A percentile compares a stretch with the other conserved stretches of the same genome.
These are phyloP conservation scores for Hordeum pubiflorum DNA, from an alignment of 202 grass and related monocot genomes.

Conservation along the genomic window DNA sequence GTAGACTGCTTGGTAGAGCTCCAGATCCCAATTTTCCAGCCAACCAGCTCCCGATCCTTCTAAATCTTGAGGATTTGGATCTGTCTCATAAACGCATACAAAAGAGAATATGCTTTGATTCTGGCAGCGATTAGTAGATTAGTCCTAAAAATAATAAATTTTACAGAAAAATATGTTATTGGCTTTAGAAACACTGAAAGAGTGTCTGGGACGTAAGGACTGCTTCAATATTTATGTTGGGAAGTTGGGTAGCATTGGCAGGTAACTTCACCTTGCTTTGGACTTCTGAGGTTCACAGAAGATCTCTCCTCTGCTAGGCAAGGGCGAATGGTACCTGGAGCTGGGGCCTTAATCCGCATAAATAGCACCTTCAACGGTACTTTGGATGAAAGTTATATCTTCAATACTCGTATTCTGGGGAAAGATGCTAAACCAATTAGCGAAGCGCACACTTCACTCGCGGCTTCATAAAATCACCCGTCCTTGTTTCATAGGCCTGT, in stretches of 20 bases:
- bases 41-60: background rate
- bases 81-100: background rate
- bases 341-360: background rate
- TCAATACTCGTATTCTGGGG: background rate
- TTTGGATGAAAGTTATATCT: background rate
- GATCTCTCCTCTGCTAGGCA: background rate
- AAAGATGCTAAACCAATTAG: background rate
- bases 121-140: background rate
- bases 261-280: background rate
- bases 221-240: background rate
- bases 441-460: background rate
- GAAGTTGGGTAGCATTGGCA: background rate
- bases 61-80: background rate
- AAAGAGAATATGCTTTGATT: background rate
- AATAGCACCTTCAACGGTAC: background rate
- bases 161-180: background rate
- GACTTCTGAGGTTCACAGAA: background rate
- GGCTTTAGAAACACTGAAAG: background rate
- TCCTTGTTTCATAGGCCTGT: background rate
- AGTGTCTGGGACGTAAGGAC: background rate
- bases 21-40: background rate
- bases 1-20: background rate
- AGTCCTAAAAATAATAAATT: background rate
- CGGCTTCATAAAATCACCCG: background rate
- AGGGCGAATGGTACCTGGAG: background rate